Evolutionary conservation across 352 stramenopile species (phyloP).

Genomic region (Albugo candida): DNA sequence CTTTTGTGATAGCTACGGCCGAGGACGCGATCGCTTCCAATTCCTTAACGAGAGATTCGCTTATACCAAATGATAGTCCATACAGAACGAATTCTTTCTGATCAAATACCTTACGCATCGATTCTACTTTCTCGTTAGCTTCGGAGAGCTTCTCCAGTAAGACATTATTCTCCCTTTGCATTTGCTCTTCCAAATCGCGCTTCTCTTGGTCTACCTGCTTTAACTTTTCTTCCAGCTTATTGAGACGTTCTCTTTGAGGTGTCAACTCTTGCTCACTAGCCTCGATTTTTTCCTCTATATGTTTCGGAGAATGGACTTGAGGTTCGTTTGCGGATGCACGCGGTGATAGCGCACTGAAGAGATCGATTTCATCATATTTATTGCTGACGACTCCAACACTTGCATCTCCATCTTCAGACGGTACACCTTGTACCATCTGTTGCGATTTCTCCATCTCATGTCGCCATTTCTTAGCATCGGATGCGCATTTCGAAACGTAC

Average conservation of each 20-base stretch:
- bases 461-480: no score
- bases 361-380: background rate
- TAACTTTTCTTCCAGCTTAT: conserved; percentile 17
- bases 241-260: background rate
- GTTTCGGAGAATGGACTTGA: no score
- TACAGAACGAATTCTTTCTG: conserved; percentile 5
- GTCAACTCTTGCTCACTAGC: no score
- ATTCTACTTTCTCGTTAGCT: conserved; percentile 4
- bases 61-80: conserved; percentile 7
- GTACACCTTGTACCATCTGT: no score
- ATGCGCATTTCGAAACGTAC: no score
- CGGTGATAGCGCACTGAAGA: no score
- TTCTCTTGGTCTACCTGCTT: conserved; percentile 15
- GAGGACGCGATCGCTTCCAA: conserved; percentile 11
- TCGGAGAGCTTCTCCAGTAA: background rate
- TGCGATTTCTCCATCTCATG: no score
- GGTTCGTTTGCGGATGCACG: no score
- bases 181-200: conserved; percentile 5
- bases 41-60: conserved; percentile 15
- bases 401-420: no score
- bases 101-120: conserved; percentile 2
- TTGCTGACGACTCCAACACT: background rate
- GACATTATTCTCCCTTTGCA: conserved; percentile 3
- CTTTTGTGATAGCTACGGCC: conserved; percentile 5
- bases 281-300: no score